Conservation (phyloP, 2,329 filamentous ascomycete genomes). For the Sporothrix curviconia region DNA sequence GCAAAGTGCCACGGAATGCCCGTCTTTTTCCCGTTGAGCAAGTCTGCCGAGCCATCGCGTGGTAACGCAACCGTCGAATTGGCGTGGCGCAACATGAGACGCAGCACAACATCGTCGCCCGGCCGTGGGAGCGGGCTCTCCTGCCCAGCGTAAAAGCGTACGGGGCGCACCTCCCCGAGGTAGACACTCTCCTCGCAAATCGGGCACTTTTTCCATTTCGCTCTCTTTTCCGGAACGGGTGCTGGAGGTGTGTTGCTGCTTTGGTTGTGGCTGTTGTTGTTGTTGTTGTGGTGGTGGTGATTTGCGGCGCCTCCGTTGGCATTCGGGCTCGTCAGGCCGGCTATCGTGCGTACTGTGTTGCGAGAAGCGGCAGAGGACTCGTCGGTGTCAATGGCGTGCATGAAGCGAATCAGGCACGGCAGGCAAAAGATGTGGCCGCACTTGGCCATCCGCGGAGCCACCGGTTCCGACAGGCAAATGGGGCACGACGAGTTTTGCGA, state of each 20-base stretch:
- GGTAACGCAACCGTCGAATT: slow-evolving; percentile 83
- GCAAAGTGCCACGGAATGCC: slow-evolving; percentile 87
- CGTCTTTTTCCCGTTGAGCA: slow-evolving; percentile 44
- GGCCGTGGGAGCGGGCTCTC: slow-evolving; percentile 73
- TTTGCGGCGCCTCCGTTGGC: slow-evolving; percentile 41
- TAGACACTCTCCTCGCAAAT: slow-evolving; percentile 95
- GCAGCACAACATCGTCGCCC: slow-evolving; percentile 82
- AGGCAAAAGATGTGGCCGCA: slow-evolving; percentile 97
- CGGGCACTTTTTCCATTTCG: slow-evolving; percentile 81
- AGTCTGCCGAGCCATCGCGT: slow-evolving; percentile 67
- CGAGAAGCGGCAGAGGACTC: slow-evolving; percentile 32
- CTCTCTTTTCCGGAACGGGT: background rate
- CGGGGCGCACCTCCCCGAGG: slow-evolving; percentile 79
- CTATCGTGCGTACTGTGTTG: background rate
- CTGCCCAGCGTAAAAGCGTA: slow-evolving; percentile 85
- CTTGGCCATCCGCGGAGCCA: slow-evolving; percentile 91
- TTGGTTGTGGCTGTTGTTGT: slow-evolving; percentile 1
- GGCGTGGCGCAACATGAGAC: slow-evolving; percentile 73
- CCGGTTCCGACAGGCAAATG: slow-evolving; percentile 87
- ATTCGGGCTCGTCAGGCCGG: slow-evolving; percentile 35
- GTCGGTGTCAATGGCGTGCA: slow-evolving; percentile 73
- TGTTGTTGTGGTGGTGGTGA: background rate
- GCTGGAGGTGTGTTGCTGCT: background rate
- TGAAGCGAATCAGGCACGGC: slow-evolving; percentile 87
- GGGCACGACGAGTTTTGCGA: slow-evolving; percentile 87